Evolutionary conservation across 495 filamentous ascomycete species (phyloP).

Genomic region (Neurospora cerealis): DNA sequence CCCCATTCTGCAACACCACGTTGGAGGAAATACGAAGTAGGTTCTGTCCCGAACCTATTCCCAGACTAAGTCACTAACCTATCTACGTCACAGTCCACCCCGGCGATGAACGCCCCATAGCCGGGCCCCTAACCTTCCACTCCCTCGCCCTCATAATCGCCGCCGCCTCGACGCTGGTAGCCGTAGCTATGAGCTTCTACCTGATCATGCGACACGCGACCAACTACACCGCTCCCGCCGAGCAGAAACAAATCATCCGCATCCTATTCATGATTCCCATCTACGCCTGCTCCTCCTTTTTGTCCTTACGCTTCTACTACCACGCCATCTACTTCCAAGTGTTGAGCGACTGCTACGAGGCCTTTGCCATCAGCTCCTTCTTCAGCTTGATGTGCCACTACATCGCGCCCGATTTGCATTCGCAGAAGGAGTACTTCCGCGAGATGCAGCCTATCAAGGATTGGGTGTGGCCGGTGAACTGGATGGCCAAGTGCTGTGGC

Average conservation of each 20-base stretch:
- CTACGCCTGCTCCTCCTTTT: conserved; percentile 69
- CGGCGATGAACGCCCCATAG: conserved; percentile 31
- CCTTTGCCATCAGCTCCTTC: conserved; percentile 84
- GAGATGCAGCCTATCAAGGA: conserved; percentile 47
- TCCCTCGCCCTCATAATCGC: conserved; percentile 42
- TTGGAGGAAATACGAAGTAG: conserved; percentile 47
- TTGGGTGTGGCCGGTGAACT: conserved; percentile 69
- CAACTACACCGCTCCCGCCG: conserved; percentile 72
- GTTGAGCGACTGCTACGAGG: conserved; percentile 80
- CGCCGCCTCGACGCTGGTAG: conserved; percentile 44
- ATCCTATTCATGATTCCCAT: conserved; percentile 88
- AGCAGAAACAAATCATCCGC: conserved; percentile 88
- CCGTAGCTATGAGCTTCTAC: conserved; percentile 45
- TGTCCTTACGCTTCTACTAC: conserved; percentile 67
- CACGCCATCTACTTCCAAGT: conserved; percentile 78
- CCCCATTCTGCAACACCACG: conserved; percentile 36
- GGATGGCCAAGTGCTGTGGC: conserved; percentile 59
- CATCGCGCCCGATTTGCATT: conserved; percentile 66
- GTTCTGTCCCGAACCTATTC: conserved; percentile 9
- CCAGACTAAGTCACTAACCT: not conserved
- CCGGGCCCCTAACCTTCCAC: conserved; percentile 45
- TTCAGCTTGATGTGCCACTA: conserved; percentile 85
- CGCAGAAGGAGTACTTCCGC: conserved; percentile 84
- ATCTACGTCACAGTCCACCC: conserved; percentile 8
- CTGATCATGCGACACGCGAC: conserved; percentile 69